Evolutionary conservation across 805 yeast species (phyloP).

Genomic region (Barnettozyma wickerhamii): DNA sequence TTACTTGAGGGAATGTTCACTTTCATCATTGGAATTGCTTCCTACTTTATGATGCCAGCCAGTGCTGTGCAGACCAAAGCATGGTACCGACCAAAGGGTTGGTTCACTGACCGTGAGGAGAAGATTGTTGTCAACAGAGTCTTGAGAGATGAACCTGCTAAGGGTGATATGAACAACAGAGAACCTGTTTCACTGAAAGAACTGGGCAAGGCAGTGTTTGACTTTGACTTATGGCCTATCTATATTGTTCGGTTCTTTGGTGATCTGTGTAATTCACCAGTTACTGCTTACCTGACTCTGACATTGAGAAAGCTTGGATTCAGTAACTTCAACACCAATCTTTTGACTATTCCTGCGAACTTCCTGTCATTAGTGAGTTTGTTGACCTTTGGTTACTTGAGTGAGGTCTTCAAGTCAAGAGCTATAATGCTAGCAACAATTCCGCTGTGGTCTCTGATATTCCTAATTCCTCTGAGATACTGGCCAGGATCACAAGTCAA

Average conservation of each 20-base stretch:
- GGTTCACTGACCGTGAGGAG: slow-evolving; percentile 50
- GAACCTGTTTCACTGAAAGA: slow-evolving; percentile 42
- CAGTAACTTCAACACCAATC: slow-evolving; percentile 44
- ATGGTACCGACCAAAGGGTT: slow-evolving; percentile 46
- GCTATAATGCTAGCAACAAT: slow-evolving; percentile 25
- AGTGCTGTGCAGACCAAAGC: slow-evolving; percentile 49
- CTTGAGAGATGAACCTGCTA: slow-evolving; percentile 58
- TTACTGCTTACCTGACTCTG: slow-evolving; percentile 41
- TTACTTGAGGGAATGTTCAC: slow-evolving; percentile 61
- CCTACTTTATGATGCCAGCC: slow-evolving; percentile 51
- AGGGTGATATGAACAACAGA: slow-evolving; percentile 63
- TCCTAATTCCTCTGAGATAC: slow-evolving; percentile 31
- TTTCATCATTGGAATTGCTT: slow-evolving; percentile 43
- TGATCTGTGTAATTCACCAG: slow-evolving; percentile 29
- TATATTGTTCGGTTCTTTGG: slow-evolving; percentile 43
- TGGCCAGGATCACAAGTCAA: slow-evolving; percentile 30
- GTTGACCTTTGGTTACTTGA: slow-evolving; percentile 33
- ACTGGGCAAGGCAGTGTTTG: slow-evolving; percentile 38
- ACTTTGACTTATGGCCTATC: slow-evolving; percentile 54
- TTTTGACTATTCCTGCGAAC: slow-evolving; percentile 47
- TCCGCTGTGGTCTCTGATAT: slow-evolving; percentile 31
- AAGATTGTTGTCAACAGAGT: slow-evolving; percentile 54
- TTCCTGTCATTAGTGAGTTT: slow-evolving; percentile 34
- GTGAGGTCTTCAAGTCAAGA: slow-evolving; percentile 29
- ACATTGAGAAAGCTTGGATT: slow-evolving; percentile 46